phyloP scores from a whole-genome alignment of 208 protist genomes.

The Sergeia podlipaevii region DNA sequence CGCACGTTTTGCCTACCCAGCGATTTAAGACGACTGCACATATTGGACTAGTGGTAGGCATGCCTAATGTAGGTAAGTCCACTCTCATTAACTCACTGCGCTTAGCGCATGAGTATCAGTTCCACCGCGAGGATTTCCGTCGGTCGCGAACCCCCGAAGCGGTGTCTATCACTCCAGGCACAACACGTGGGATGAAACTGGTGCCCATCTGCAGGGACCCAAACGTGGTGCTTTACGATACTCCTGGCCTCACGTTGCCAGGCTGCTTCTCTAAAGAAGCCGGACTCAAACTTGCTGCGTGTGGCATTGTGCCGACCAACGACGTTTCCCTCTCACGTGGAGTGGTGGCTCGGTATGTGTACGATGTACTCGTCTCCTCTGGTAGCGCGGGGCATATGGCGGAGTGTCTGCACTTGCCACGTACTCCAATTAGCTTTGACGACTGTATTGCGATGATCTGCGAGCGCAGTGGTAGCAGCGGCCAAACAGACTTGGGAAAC shows the following conservation, averaged over 20 bases:
- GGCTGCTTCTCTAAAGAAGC: slow-evolving; percentile 84
- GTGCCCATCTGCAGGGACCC: slow-evolving; percentile 82
- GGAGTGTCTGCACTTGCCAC: slow-evolving; percentile 77
- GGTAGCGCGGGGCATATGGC: slow-evolving; percentile 74
- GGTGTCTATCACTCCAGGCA: slow-evolving; percentile 78
- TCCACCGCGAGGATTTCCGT: slow-evolving; percentile 82
- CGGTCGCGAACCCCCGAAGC: slow-evolving; percentile 71
- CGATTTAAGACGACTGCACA: slow-evolving; percentile 69
- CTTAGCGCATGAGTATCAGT: slow-evolving; percentile 88
- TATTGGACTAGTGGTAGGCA: slow-evolving; percentile 88
- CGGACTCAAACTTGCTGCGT: slow-evolving; percentile 82
- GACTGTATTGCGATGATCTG: slow-evolving; percentile 89
- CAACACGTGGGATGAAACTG: slow-evolving; percentile 69
- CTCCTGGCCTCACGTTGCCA: slow-evolving; percentile 83
- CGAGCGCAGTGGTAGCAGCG: slow-evolving; percentile 80
- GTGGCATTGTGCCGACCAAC: slow-evolving; percentile 83
- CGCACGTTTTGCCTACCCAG: slow-evolving; percentile 57
- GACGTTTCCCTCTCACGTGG: slow-evolving; percentile 61
- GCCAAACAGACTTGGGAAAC: slow-evolving; percentile 79
- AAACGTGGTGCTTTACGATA: slow-evolving; percentile 84
- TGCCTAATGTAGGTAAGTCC: slow-evolving; percentile 95
- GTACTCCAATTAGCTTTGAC: slow-evolving; percentile 85
- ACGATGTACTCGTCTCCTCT: slow-evolving; percentile 66
- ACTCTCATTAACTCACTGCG: slow-evolving; percentile 93
- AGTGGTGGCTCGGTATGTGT: slow-evolving; percentile 79